Evolutionary conservation across 768 basidiomycete genomes (phyloP), one percentile per base, ranked within the genome.

Genomic region (Boletales sp.): DNA sequence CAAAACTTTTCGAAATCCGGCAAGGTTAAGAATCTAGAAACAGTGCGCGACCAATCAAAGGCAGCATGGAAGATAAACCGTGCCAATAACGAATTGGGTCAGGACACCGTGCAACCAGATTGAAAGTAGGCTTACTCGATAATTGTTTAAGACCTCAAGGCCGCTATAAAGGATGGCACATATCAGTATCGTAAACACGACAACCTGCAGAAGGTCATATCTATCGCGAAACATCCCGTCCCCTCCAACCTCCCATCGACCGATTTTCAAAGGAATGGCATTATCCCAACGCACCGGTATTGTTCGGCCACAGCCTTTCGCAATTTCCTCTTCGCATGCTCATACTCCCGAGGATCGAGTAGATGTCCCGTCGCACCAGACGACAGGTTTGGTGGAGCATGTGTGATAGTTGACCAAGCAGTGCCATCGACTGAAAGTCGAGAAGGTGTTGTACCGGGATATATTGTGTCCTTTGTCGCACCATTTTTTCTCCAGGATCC

Each of bases 91-190:
- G 35, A 15, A 39, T 35, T 21, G 33, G 30, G 36, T 21, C 35
- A 31, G 45, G 8, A 28, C 25, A 28, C 25, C 25, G 5, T 28
- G 25, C 5, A 28, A 28, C 25, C 5, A 28, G 25, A 32, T 25
- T 34, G 37, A 18, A 32, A 41, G n/a, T 31, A 44, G 3, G n/a
- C 54, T 44, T 41, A 92, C 92, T 31, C 92, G 79, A 67, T 95
- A 99, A 62, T 91, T 91, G 58, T 92, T 89, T 53, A 99, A 73
- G 45, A 86, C 71, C 63, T 95, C 93, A 18, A 96, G 72, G 10
- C 80, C 86, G 15, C 91, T 88, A 59, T 35, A 35, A 55, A 15
- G 39, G 14, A 48, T 13, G 31, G 8, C 18, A 6, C 5, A 43
- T 65, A 43, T 65, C 51, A 64, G 55, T 15, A 50, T 50, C 38